Percentiles rank a stretch among this genome's conserved stretches.
Conservation (phyloP, 495 filamentous ascomycete species). For the Annulohypoxylon stygium region DNA sequence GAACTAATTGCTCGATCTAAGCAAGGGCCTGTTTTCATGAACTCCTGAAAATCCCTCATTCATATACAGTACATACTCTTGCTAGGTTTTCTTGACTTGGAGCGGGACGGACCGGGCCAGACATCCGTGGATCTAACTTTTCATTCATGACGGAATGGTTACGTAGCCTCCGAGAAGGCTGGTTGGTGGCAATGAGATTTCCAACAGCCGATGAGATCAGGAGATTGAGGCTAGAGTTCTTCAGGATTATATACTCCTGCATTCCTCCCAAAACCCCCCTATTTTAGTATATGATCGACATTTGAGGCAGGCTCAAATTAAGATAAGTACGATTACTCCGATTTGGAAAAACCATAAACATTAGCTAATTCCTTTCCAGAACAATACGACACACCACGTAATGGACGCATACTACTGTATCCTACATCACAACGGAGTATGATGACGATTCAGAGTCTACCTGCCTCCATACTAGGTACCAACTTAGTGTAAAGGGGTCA, state of each 20-base stretch:
- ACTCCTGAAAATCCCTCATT: background rate
- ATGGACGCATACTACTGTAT: background rate
- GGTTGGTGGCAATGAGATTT: background rate
- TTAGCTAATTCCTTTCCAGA: background rate
- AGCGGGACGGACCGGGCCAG: constrained; percentile 13
- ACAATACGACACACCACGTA: background rate
- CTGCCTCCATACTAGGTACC: background rate
- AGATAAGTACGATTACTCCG: background rate
- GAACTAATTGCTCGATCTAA: background rate
- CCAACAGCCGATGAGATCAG: constrained; percentile 9
- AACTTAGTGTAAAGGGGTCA: background rate
- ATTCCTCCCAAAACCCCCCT: background rate
- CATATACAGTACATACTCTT: background rate
- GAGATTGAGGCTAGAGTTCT: background rate
- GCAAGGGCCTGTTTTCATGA: background rate
- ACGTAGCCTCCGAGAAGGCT: background rate
- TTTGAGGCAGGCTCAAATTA: background rate
- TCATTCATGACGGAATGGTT: constrained; percentile 8
- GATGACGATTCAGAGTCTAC: background rate
- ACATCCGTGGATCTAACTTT: background rate
- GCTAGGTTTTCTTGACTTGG: background rate
- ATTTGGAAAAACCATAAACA: background rate
- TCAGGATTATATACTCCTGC: background rate
- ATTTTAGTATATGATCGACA: constrained; percentile 1
- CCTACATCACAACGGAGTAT: background rate